Conservation (phyloP, 116 monocot species). For the Trichopus zeylanicus region DNA sequence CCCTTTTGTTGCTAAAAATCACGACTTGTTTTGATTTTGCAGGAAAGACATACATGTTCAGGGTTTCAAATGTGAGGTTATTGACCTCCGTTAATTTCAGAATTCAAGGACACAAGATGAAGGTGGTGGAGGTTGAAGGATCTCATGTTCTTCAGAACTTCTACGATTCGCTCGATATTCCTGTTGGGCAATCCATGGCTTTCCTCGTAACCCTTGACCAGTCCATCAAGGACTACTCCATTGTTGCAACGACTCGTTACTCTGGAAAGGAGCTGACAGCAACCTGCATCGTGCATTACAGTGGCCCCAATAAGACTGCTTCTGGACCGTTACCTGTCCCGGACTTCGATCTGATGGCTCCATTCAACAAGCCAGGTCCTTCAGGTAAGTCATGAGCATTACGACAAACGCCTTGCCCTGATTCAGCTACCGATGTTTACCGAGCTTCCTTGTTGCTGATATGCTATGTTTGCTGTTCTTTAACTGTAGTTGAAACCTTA, state of each 20-base stretch:
- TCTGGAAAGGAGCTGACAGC: slow-evolving; percentile 26
- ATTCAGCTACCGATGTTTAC: too few relatives aligned
- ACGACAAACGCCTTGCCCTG: too few relatives aligned
- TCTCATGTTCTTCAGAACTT: slow-evolving; percentile 61
- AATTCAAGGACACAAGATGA: slow-evolving; percentile 71
- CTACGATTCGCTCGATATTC: slow-evolving; percentile 76
- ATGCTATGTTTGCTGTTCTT: neutral
- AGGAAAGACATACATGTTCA: slow-evolving; percentile 85
- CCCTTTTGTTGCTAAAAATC: too few relatives aligned
- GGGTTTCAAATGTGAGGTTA: slow-evolving; percentile 79
- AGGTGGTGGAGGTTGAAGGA: slow-evolving; percentile 82
- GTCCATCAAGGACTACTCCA: slow-evolving; percentile 59
- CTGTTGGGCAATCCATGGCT: slow-evolving; percentile 70
- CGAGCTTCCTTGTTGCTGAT: neutral
- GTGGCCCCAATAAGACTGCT: slow-evolving; percentile 26
- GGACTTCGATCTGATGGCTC: slow-evolving; percentile 27
- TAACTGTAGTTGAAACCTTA: slow-evolving; percentile 60
- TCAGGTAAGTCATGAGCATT: too few relatives aligned
- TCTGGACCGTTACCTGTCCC: slow-evolving; percentile 46
- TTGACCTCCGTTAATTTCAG: slow-evolving; percentile 68
- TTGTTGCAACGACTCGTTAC: slow-evolving; percentile 75
- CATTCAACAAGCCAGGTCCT: slow-evolving; percentile 57
- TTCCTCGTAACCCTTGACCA: slow-evolving; percentile 75
- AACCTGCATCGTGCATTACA: slow-evolving; percentile 54
- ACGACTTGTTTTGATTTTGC: slow-evolving; percentile 6